Base-by-base conservation (phyloP, 1,139 yeast species). In the Citeromyces hawaiiensis region DNA sequence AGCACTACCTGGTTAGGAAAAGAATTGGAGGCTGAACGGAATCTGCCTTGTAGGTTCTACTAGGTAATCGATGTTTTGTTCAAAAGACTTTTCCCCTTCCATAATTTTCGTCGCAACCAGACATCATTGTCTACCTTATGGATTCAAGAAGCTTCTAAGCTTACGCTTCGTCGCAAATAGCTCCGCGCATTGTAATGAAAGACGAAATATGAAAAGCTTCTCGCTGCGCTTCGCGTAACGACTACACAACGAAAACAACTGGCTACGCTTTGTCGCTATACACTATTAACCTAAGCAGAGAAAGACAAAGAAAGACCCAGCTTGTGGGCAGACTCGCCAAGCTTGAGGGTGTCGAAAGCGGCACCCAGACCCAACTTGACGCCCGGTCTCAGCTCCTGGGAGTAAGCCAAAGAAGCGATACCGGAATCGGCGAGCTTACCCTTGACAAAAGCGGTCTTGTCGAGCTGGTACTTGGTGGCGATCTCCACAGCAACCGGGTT, bases 361-460 rank as follows among this genome's bases (percentile, higher is more conserved):
- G 94, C 82, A 74, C 98, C 99, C 52, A 93, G 76, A 64, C 99
- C 99, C 57, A 91, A 73, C 60, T 83, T 86, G 56, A 93, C 96
- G 66, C 97, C 97, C 46, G 95, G 95, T 72, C 94, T 85, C 66
- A 91, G 77, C 56, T 76, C 77, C 71, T 91, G 97, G 62, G 93
- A 83, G 82, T 91, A 91, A 49, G 96, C 75, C 58, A 91, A 70
- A 48, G 96, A 91, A 54, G 96, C 85, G 57, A 87, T 72, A 69
- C 98, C 98, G 51, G 93, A 81, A 68, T 91, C 96, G 60, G 95
- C 91, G 57, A 93, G 76, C 79, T 88, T 91, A 54, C 94, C 97
- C 81, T 88, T 88, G 63, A 87, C 83, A 58, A 83, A 87, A 50
- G 96, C 79, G 50, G 93, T 62, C 45, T 73, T 64, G 70, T 91